A percentile compares a stretch with the other conserved stretches of the same genome.
Evolutionary conservation across 805 yeast species (phyloP).

Genomic region (Peterozyma toletana): DNA sequence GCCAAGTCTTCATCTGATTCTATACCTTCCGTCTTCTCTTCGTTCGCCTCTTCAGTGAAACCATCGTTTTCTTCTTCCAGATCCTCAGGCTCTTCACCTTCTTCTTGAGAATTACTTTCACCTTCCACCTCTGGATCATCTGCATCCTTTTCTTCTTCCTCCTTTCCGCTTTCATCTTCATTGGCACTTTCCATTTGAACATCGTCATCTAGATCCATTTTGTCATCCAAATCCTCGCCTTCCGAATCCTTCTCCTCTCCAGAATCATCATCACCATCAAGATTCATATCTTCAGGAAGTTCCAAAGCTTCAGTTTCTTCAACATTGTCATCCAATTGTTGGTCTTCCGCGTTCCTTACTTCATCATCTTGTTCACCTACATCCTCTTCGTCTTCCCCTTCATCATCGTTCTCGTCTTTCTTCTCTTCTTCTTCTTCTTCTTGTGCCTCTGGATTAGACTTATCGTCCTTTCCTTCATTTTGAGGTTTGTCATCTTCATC

Average conservation of each 20-base stretch:
- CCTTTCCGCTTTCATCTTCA: conserved; percentile 20
- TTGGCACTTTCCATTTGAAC: conserved; percentile 22
- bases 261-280: conserved; percentile 78
- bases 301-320: conserved; percentile 86
- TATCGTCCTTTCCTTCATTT: conserved; percentile 26
- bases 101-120: conserved; percentile 9
- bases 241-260: conserved; percentile 53
- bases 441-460: conserved; percentile 24
- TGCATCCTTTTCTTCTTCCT: conserved; percentile 21
- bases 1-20: conserved; percentile 16
- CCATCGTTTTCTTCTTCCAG: conserved; percentile 13
- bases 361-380: conserved; percentile 81
- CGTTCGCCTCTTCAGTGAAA: conserved; percentile 14
- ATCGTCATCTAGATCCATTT: conserved; percentile 23
- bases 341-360: conserved; percentile 60
- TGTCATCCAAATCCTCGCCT: conserved; percentile 31
- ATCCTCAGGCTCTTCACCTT: conserved; percentile 11
- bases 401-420: conserved; percentile 45
- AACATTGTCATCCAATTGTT: conserved; percentile 63
- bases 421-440: conserved; percentile 34
- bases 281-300: conserved; percentile 84
- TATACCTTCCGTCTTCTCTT: conserved; percentile 16
- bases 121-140: conserved; percentile 24
- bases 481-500: conserved; percentile 30
- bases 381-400: conserved; percentile 57